Base-by-base conservation (phyloP, 2,329 filamentous ascomycete species). In the Fulvia fulva region DNA sequence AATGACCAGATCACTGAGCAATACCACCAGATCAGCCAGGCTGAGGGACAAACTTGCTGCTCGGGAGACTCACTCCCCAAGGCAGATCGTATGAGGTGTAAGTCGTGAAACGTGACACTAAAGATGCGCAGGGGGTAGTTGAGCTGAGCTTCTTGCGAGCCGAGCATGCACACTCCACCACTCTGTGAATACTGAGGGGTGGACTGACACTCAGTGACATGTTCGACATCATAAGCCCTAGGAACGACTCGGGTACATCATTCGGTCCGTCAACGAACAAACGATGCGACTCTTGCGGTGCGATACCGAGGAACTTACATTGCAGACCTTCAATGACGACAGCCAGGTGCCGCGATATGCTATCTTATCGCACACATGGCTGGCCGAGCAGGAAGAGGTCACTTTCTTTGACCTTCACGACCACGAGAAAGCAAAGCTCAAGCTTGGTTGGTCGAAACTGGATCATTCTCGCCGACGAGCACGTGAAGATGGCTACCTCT, bases 361-460 rank as follows among this genome's bases (percentile, higher is more conserved):
- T 14, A 34, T 8, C 16, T 14, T 34, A 9, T 34, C 30, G 30
- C 30, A 61, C 41, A 46, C 52, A 8, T 54, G 52, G 52, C 34
- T 43, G 12, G 6, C 12, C 0, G 52, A 30, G 16, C 22, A 46
- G 4, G 41, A 32, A 1, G 59, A 63, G n/a, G 49, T 62, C 12
- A 54, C 34, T 5, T 62, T 51, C 32, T 30, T 34, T 14, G 59
- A 63, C 23, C 45, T 63, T 22, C 3, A 23, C 2, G n/a, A 37
- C 19, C 8, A n/a, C 1, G 5, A 21, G 28, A 19, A n/a, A 45
- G 9, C 41, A 9, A 5, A 28, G 22, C 25, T 1, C 19, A 59
- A 61, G 49, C 12, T 32, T 6, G 61, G 55, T 1, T 59, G 43
- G 22, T 45, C 21, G 2, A 65, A 65, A 32, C 54, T 65, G 26